Evolutionary conservation across 192 early-diverging fungal genomes (phyloP), one percentile per base, ranked within the genome.

Genomic region (Coemansia sp.): DNA sequence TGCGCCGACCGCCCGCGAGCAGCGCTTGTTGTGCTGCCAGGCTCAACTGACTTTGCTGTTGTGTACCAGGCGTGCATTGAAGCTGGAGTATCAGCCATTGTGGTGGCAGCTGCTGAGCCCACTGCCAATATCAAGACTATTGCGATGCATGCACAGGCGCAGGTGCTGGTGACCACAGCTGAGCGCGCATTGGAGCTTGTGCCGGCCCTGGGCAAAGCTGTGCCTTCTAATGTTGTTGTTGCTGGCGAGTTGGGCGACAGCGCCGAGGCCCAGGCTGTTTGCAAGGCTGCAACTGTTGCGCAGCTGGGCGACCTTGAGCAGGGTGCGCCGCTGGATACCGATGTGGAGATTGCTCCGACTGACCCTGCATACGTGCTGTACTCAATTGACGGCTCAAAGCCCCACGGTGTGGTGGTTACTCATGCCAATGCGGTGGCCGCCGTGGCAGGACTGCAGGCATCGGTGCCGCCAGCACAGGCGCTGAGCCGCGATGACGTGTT

Each of bases 21-120:
- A 0, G 69, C 57, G 7, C 65, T 57, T 0, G 50, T 81, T 27
- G 60, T 64, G n/a, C 54, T 81, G 19, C 57, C 62, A 17, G 58
- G 47, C 25, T 69, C 69, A 23, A 35, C 41, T 22, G 69, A 75
- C 56, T 62, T 68, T 17, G 64, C 71, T 10, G 54, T 75, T 1
- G 73, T 61, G 19, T 75, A 75, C 67, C 78, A 68, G 59, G 78
- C 78, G 1, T 81, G 78, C 57, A 55, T 81, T 3, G 72, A 75
- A 45, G 66, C 73, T 1, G 78, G 65, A 2, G 45, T 81, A 2
- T 66, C 57, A 3, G 78, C 73, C 11, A 65, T 81, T 14, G 72
- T 68, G 16, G 61, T 81, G 16, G 47, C 62, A 17, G 62, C 23
- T 12, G 21, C 57, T 4, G 56, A 68, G 31, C 19, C 68, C 38